Evolutionary conservation across 1,284 basidiomycete species (phyloP).

Genomic region (Ceratobasidium sp.): DNA sequence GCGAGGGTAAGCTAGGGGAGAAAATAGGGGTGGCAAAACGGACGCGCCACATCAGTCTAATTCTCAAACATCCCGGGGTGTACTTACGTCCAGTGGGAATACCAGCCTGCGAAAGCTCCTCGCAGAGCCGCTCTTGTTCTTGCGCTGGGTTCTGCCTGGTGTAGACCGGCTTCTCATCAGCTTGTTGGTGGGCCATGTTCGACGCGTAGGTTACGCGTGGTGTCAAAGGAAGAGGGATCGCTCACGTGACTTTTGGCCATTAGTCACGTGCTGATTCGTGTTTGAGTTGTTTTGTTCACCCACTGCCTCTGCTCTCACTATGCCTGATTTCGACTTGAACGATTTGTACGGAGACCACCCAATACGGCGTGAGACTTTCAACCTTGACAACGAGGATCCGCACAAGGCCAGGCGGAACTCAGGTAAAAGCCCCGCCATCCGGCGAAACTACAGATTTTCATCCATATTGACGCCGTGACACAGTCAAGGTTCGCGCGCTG

Average conservation of each 20-base stretch:
- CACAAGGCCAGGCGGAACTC: not conserved
- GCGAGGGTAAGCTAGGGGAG: not conserved
- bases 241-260: not conserved
- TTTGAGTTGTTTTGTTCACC: not conserved
- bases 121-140: not conserved
- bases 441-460: not conserved
- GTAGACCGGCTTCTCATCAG: not conserved
- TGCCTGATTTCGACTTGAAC: not conserved
- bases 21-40: not conserved
- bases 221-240: no score
- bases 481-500: not conserved
- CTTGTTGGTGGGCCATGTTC: not conserved
- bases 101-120: not conserved
- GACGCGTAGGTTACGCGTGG: no score
- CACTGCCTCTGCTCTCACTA: not conserved
- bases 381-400: not conserved
- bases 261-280: not conserved
- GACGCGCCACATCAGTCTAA: not conserved
- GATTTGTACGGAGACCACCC: not conserved
- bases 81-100: not conserved
- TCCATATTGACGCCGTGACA: not conserved
- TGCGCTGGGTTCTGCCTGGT: not conserved
- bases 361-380: not conserved
- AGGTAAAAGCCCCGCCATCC: not conserved
- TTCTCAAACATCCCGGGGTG: no score